These are phyloP conservation scores for Deinandra increscens DNA, from an alignment of 129 eudicot species.

Conservation along the genomic window DNA sequence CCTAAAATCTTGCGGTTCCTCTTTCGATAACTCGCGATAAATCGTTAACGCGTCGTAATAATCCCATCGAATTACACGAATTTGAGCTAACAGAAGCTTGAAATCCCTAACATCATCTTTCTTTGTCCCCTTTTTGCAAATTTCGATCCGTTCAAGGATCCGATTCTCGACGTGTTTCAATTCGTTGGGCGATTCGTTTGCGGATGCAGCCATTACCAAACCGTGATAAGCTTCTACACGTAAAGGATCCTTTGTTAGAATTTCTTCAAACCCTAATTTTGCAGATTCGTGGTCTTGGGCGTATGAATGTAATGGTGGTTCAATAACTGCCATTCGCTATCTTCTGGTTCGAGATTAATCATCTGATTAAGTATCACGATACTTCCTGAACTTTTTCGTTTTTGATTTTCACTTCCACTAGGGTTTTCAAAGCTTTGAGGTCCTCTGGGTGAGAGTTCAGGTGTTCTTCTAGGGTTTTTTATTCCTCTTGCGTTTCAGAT, in stretches of 20 bases:
- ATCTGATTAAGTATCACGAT: slow-evolving; percentile 41
- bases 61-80: slow-evolving; percentile 63
- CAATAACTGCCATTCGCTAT: slow-evolving; percentile 59
- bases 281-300: slow-evolving; percentile 51
- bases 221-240: slow-evolving; percentile 82
- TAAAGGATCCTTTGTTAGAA: slow-evolving; percentile 55
- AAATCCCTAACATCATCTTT: slow-evolving; percentile 63
- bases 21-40: slow-evolving; percentile 62
- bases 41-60: slow-evolving; percentile 66
- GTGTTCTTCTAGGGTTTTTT: slow-evolving; percentile 43
- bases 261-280: slow-evolving; percentile 52
- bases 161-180: slow-evolving; percentile 46
- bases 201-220: slow-evolving; percentile 63
- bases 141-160: slow-evolving; percentile 45
- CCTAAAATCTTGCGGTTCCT: slow-evolving; percentile 83
- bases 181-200: slow-evolving; percentile 36
- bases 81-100: slow-evolving; percentile 71
- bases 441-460: slow-evolving; percentile 50
- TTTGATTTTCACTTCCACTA: slow-evolving; percentile 55
- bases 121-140: slow-evolving; percentile 47
- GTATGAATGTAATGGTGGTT: slow-evolving; percentile 47
- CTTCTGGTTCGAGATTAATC: slow-evolving; percentile 55
- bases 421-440: slow-evolving; percentile 33
- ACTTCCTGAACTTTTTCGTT: slow-evolving; percentile 52
- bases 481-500: slow-evolving; percentile 35